Conservation (phyloP, 1,139 yeast species). For the Kodamaea alishanica region DNA sequence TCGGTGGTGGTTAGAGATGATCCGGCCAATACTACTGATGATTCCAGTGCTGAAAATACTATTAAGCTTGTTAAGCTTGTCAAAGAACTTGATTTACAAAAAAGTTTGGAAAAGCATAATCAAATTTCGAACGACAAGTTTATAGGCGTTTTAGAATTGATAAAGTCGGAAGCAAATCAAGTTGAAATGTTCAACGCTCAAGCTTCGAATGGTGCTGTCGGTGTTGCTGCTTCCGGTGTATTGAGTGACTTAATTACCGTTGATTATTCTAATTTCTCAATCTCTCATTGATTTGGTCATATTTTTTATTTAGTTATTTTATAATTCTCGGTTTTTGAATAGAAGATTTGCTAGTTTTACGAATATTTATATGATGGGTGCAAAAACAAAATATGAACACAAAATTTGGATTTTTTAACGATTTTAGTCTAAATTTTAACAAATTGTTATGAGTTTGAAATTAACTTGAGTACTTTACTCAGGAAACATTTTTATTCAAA, state of each 20-base stretch:
- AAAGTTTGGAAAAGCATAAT: constrained; percentile 58
- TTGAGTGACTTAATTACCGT: constrained; percentile 43
- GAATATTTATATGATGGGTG: constrained; percentile 2
- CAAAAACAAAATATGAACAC: too few species aligned
- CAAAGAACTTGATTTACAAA: constrained; percentile 33
- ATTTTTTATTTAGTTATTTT: too few species aligned
- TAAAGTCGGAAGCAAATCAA: constrained; percentile 37
- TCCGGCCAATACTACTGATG: constrained; percentile 6
- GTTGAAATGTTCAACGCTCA: constrained; percentile 22
- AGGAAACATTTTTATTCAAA: too few species aligned
- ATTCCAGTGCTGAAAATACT: constrained; percentile 18
- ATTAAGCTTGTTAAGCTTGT: constrained; percentile 30
- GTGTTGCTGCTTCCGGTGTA: constrained; percentile 19
- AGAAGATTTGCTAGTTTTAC: constrained; percentile 1
- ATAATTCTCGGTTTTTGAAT: not conserved
- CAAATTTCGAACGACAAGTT: constrained; percentile 52
- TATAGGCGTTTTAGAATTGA: constrained; percentile 43
- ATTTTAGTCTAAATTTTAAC: too few species aligned
- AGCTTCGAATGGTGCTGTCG: constrained; percentile 15
- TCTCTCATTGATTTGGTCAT: constrained; percentile 12
- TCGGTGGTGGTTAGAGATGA: constrained; percentile 5
- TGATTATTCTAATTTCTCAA: constrained; percentile 45
- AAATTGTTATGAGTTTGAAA: too few species aligned
- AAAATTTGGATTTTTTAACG: too few species aligned
- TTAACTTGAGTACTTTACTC: too few species aligned